phyloP scores from a whole-genome alignment of 2,329 filamentous ascomycete genomes.

The Cercospora brassicicola region DNA sequence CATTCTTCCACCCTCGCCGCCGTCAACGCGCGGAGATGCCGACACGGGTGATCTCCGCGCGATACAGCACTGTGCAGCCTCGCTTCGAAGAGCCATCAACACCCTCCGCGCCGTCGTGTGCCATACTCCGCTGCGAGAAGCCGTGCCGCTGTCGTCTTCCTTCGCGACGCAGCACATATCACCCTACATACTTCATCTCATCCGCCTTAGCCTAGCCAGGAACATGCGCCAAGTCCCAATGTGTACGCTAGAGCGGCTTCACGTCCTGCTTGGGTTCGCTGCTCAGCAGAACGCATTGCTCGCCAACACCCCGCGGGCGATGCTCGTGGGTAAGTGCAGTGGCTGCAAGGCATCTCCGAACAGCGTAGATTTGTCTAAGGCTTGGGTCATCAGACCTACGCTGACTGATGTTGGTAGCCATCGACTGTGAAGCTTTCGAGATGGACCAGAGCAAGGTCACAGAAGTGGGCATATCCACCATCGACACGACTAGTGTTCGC shows the following conservation, averaged over 20 bases:
- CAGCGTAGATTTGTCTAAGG: slow-evolving; percentile 12
- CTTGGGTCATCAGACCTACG: slow-evolving; percentile 28
- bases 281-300: background rate
- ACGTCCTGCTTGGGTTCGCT: slow-evolving; percentile 14
- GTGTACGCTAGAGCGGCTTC: slow-evolving; percentile 2
- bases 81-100: background rate
- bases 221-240: background rate
- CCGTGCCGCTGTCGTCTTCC: background rate
- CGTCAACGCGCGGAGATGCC: background rate
- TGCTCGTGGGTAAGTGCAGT: background rate
- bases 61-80: background rate
- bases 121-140: background rate
- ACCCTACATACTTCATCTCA: background rate
- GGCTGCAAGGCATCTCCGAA: background rate
- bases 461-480: slow-evolving; percentile 78
- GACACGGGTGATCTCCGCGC: background rate
- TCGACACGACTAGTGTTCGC: slow-evolving; percentile 63
- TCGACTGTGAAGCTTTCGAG: slow-evolving; percentile 86
- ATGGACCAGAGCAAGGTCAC: slow-evolving; percentile 65
- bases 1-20: background rate
- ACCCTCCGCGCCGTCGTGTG: background rate
- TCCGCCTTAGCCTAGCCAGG: background rate
- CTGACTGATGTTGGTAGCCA: slow-evolving; percentile 64
- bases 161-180: background rate
- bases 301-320: background rate